Percentiles rank a stretch among this genome's conserved stretches.
phyloP scores from a whole-genome alignment of 129 eudicot genomes.

The Glebionis coronaria region DNA sequence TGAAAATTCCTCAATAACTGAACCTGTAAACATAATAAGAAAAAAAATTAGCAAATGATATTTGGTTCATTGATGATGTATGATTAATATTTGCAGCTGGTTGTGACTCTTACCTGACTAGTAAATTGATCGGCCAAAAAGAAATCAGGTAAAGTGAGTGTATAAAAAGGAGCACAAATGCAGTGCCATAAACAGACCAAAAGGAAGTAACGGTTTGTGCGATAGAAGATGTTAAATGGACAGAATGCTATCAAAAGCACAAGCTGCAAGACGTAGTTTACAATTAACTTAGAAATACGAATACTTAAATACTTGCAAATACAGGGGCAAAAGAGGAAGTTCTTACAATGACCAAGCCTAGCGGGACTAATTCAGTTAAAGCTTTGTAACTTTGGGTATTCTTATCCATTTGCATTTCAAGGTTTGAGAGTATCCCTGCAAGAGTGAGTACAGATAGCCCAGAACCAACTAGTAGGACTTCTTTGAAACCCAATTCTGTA shows the following conservation, averaged over 20 bases:
- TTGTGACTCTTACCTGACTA: conserved; percentile 50
- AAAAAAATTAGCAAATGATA: too few species aligned
- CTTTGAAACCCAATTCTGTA: conserved; percentile 51
- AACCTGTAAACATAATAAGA: conserved; percentile 33
- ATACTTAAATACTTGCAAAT: not conserved
- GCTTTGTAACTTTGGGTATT: conserved; percentile 34
- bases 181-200: conserved; percentile 56
- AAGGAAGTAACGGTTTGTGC: conserved; percentile 58
- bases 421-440: conserved; percentile 51
- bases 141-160: conserved; percentile 65
- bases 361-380: conserved; percentile 51
- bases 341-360: conserved; percentile 49
- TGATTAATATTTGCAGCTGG: not conserved
- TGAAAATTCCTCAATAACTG: conserved; percentile 55
- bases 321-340: not conserved
- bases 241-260: conserved; percentile 50
- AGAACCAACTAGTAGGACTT: conserved; percentile 59
- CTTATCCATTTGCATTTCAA: conserved; percentile 58
- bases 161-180: conserved; percentile 67
- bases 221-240: conserved; percentile 68
- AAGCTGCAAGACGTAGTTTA: conserved; percentile 36
- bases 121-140: conserved; percentile 78
- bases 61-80: not conserved
- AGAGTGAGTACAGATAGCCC: conserved; percentile 57
- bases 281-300: not conserved